Percentiles rank a stretch among this genome's conserved stretches.
Evolutionary conservation across 2,329 filamentous ascomycete genomes (phyloP).

Genomic region (Kalaharituber pfeilii): DNA sequence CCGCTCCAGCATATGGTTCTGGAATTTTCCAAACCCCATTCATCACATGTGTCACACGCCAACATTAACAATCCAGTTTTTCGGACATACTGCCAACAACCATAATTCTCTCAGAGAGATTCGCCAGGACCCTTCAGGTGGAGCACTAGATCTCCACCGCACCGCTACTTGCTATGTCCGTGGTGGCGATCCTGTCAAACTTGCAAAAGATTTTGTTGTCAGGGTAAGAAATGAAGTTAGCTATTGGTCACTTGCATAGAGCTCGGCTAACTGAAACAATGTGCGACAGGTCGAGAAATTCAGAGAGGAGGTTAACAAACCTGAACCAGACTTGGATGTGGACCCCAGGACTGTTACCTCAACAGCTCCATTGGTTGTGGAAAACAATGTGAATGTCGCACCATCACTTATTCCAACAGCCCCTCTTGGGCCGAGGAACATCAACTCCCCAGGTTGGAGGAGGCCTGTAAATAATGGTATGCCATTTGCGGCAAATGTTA

Average conservation of each 20-base stretch:
- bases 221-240: neutral
- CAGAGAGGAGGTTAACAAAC: neutral
- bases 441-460: neutral
- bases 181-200: neutral
- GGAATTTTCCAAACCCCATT: too few relatives aligned
- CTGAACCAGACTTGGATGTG: neutral
- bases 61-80: too few relatives aligned
- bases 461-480: neutral
- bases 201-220: neutral
- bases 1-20: too few relatives aligned
- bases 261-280: neutral
- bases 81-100: neutral
- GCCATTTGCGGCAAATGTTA: neutral
- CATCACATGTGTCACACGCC: too few relatives aligned
- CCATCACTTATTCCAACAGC: too few relatives aligned
- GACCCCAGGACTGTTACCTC: neutral
- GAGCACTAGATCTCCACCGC: neutral
- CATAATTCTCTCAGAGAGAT: neutral
- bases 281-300: neutral
- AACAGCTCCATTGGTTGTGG: too few relatives aligned
- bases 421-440: neutral
- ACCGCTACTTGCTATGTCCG: neutral
- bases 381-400: too few relatives aligned
- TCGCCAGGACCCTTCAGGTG: neutral
- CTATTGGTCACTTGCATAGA: too few relatives aligned